Percentiles rank a stretch among this genome's conserved stretches.
phyloP scores from a whole-genome alignment of 257 asterid species.

The Perilla frutescens region DNA sequence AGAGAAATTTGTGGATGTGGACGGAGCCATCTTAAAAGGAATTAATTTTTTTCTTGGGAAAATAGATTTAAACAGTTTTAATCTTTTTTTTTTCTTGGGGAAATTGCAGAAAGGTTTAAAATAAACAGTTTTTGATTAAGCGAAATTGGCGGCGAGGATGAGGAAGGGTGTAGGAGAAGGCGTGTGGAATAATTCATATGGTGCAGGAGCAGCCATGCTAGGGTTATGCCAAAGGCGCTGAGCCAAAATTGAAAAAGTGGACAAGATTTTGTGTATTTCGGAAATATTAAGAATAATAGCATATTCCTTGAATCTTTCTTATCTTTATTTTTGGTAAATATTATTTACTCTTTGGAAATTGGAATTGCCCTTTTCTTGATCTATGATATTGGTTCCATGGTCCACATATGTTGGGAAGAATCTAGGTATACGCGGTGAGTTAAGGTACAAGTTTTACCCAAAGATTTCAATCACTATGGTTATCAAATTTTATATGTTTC shows the following conservation, averaged over 20 bases:
- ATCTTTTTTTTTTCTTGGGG: not conserved
- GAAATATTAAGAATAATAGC: not conserved
- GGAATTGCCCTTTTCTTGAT: too few relatives aligned
- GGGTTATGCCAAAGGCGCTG: not conserved
- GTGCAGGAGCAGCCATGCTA: constrained; percentile 28
- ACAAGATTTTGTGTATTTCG: not conserved
- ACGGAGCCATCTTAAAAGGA: constrained; percentile 6
- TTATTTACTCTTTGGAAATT: not conserved
- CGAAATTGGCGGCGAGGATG: constrained; percentile 20
- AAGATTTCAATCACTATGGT: too few relatives aligned
- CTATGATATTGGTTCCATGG: too few relatives aligned
- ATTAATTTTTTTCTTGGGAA: not conserved
- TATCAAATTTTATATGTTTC: too few relatives aligned
- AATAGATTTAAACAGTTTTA: not conserved
- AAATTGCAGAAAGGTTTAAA: not conserved
- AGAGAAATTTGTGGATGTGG: constrained; percentile 35
- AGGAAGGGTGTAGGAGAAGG: not conserved
- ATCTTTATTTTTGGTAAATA: not conserved
- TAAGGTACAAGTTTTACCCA: too few relatives aligned
- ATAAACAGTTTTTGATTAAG: not conserved
- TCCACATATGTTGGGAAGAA: too few relatives aligned
- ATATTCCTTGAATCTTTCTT: not conserved
- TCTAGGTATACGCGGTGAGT: too few relatives aligned
- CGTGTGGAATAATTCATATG: constrained; percentile 16
- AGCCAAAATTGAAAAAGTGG: not conserved